These are phyloP conservation scores for Tardiomyces depauwii DNA, from an alignment of 1,139 yeast species.

Conservation along the genomic window DNA sequence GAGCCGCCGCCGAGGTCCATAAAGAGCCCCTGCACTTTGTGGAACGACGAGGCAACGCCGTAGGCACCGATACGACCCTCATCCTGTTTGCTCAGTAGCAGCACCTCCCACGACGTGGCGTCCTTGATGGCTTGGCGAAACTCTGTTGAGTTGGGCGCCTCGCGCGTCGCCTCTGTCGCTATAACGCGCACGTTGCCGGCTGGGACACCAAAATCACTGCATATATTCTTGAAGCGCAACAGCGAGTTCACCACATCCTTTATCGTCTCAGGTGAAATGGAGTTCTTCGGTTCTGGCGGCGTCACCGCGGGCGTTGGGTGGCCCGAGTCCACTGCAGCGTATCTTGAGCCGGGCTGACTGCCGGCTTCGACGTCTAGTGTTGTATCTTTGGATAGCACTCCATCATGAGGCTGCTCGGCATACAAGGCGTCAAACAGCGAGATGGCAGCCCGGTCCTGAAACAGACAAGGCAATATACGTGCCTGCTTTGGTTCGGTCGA, in stretches of 20 bases:
- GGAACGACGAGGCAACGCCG: constrained; percentile 59
- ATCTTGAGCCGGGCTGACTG: too few relatives aligned
- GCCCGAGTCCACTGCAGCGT: neutral
- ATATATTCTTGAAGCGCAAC: constrained; percentile 49
- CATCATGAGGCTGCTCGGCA: constrained; percentile 4
- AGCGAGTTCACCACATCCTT: constrained; percentile 46
- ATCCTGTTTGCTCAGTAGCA: constrained; percentile 42
- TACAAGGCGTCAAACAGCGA: constrained; percentile 43
- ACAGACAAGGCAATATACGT: constrained; percentile 58
- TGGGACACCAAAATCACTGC: constrained; percentile 57
- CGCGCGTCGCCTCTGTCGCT: constrained; percentile 58
- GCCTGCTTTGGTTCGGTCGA: constrained; percentile 55
- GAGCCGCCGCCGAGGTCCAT: constrained; percentile 62
- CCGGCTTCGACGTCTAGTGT: too few relatives aligned
- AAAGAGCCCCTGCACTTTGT: constrained; percentile 48
- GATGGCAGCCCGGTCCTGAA: constrained; percentile 56
- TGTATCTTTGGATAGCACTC: neutral
- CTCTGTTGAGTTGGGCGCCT: constrained; percentile 47
- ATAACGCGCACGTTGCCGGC: constrained; percentile 46
- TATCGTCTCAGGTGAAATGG: constrained; percentile 45
- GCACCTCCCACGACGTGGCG: constrained; percentile 52
- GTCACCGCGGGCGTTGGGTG: constrained; percentile 7
- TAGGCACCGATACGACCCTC: constrained; percentile 55
- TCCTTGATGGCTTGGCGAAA: constrained; percentile 40
- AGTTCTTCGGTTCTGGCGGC: constrained; percentile 30